A percentile compares a stretch with the other conserved stretches of the same genome.
Conservation (phyloP, 306 rosid genomes). For the Prunus kanzakura region DNA sequence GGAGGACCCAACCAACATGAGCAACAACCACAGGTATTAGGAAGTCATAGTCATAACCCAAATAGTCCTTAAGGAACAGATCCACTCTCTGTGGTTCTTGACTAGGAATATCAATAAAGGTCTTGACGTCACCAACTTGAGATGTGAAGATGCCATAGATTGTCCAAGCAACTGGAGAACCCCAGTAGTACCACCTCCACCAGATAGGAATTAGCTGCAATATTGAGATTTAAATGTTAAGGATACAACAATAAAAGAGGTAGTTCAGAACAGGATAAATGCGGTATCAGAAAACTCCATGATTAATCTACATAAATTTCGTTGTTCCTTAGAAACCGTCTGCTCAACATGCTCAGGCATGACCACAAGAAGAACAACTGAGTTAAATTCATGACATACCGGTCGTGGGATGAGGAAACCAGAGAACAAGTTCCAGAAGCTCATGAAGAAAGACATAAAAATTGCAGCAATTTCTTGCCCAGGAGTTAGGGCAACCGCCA, state of each 20-base stretch:
- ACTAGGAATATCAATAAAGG: not conserved
- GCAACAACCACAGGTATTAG: conserved; percentile 25
- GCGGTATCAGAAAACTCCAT: not conserved
- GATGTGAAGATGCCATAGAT: conserved; percentile 30
- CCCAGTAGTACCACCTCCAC: conserved; percentile 43
- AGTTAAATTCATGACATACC: conserved; percentile 32
- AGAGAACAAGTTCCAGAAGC: conserved; percentile 70
- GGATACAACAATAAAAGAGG: not conserved
- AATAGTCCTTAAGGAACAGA: conserved; percentile 17
- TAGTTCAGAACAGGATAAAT: not conserved
- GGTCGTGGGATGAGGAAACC: conserved; percentile 60
- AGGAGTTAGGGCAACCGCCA: conserved; percentile 56
- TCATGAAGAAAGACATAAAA: conserved; percentile 45
- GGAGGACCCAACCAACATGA: conserved; percentile 33
- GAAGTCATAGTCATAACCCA: conserved; percentile 29
- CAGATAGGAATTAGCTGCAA: conserved; percentile 33
- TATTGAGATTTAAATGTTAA: not conserved
- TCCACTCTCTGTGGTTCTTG: not conserved
- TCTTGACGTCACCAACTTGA: conserved; percentile 24
- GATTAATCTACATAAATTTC: not conserved
- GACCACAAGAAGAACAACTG: not conserved
- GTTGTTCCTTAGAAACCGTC: not conserved
- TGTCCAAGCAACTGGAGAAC: conserved; percentile 30
- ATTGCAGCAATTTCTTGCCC: conserved; percentile 51
- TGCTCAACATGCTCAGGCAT: not conserved